Evolutionary conservation across 1,284 basidiomycete genomes (phyloP).

Genomic region (Sparassis latifolia): DNA sequence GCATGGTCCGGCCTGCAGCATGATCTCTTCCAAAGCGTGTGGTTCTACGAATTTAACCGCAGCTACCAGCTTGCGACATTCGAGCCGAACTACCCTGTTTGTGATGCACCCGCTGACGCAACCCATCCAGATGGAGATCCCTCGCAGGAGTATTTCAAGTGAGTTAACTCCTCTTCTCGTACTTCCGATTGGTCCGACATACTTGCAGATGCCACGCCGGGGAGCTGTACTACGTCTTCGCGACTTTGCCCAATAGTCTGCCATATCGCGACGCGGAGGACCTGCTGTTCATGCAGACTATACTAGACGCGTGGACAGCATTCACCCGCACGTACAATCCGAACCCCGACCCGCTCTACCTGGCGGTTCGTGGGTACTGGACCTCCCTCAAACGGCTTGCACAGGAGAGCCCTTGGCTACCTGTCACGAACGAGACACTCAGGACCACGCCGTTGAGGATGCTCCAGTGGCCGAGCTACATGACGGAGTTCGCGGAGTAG

Average conservation of each 20-base stretch:
- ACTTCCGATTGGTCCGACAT: no score
- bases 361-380: constrained; percentile 26
- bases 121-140: constrained; percentile 31
- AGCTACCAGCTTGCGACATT: constrained; percentile 31
- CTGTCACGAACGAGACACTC: constrained; percentile 19
- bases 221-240: constrained; percentile 34
- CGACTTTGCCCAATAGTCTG: constrained; percentile 25
- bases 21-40: constrained; percentile 26
- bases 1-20: constrained; percentile 27
- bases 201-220: constrained; percentile 32
- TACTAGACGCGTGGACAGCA: constrained; percentile 31
- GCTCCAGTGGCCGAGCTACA: constrained; percentile 22
- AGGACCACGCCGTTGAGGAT: constrained; percentile 15
- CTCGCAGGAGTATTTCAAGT: constrained; percentile 27
- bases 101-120: constrained; percentile 27
- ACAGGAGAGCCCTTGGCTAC: constrained; percentile 18
- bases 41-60: constrained; percentile 33
- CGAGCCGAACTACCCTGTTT: constrained; percentile 29
- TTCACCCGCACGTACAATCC: constrained; percentile 36
- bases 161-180: not conserved
- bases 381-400: constrained; percentile 16
- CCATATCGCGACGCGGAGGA: constrained; percentile 33
- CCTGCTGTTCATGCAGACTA: constrained; percentile 30
- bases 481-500: constrained; percentile 19
- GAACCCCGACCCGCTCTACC: constrained; percentile 31